These are phyloP conservation scores for Claviceps sp. DNA, from an alignment of 2,329 filamentous ascomycete species.

Conservation along the genomic window DNA sequence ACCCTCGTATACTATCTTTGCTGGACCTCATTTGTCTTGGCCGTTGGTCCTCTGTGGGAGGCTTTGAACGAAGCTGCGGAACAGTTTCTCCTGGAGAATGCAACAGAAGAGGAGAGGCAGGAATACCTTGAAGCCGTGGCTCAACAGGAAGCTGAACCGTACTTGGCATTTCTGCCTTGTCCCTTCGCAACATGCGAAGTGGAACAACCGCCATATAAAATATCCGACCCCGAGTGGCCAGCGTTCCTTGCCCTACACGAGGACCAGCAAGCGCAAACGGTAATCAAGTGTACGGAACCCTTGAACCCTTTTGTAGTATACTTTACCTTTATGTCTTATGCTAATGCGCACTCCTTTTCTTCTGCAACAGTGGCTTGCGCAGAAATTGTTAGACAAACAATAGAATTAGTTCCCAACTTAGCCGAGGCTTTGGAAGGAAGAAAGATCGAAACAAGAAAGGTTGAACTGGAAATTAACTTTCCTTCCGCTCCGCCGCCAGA, in stretches of 20 bases:
- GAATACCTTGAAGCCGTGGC: conserved; percentile 27
- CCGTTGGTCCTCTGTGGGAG: conserved; percentile 32
- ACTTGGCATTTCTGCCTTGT: conserved; percentile 44
- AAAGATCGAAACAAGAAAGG: conserved; percentile 33
- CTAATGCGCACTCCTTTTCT: neutral
- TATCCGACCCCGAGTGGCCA: conserved; percentile 49
- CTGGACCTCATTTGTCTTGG: conserved; percentile 29
- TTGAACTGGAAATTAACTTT: conserved; percentile 50
- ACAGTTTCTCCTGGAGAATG: conserved; percentile 12
- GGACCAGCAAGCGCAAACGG: conserved; percentile 32
- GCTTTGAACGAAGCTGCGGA: too few species aligned
- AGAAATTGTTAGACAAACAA: conserved; percentile 21
- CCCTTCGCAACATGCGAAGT: conserved; percentile 42
- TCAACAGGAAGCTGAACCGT: conserved; percentile 28
- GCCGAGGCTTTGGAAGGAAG: conserved; percentile 32
- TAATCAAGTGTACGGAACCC: conserved; percentile 30
- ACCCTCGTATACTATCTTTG: conserved; percentile 22
- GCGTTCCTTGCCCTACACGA: conserved; percentile 45
- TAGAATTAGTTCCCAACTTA: conserved; percentile 26
- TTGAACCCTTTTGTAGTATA: too few species aligned
- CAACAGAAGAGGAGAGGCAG: conserved; percentile 30
- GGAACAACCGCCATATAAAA: conserved; percentile 36
- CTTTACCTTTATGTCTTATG: neutral
- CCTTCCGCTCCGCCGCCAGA: conserved; percentile 45
- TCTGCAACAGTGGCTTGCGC: conserved; percentile 16